Evolutionary conservation across 176 grass and related monocot species (phyloP).

Genomic region (Rhynchospora tenuis): DNA sequence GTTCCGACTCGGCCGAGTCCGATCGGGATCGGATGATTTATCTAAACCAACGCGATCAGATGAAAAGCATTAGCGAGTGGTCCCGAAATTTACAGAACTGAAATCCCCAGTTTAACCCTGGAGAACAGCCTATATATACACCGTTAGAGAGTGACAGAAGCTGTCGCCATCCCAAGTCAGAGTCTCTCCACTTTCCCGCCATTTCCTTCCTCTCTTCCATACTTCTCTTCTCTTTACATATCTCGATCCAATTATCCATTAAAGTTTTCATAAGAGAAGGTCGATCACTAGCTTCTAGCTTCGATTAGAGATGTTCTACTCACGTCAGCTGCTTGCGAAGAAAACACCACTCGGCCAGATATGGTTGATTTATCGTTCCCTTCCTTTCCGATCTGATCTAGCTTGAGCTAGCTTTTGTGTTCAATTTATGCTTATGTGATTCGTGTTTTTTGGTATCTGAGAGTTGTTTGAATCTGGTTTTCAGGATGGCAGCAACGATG

Average conservation of each 20-base stretch:
- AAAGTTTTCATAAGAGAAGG: neutral
- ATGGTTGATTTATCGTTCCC: constrained; percentile 33
- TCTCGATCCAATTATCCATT: neutral
- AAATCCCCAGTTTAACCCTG: neutral
- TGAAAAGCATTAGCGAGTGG: too few species aligned
- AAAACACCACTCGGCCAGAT: constrained; percentile 92
- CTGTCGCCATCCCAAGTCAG: neutral
- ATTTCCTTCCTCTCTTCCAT: neutral
- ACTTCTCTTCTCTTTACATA: neutral
- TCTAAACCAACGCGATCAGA: too few species aligned
- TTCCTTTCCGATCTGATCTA: neutral
- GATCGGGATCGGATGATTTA: too few species aligned
- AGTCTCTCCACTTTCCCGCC: neutral
- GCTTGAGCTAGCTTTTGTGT: neutral
- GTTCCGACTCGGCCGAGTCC: too few species aligned
- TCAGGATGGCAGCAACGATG: constrained; percentile 93
- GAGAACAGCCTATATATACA: neutral
- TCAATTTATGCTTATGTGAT: neutral
- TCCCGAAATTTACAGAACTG: neutral
- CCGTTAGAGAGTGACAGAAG: neutral
- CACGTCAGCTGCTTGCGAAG: constrained; percentile 81
- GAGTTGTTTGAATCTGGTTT: constrained; percentile 7
- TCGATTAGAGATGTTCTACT: constrained; percentile 72
- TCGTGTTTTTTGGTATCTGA: neutral
- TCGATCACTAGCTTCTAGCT: neutral